A percentile compares a stretch with the other conserved stretches of the same genome.
phyloP scores from a whole-genome alignment of 2,329 filamentous ascomycete genomes.

The Colletotrichum tamarilloi region DNA sequence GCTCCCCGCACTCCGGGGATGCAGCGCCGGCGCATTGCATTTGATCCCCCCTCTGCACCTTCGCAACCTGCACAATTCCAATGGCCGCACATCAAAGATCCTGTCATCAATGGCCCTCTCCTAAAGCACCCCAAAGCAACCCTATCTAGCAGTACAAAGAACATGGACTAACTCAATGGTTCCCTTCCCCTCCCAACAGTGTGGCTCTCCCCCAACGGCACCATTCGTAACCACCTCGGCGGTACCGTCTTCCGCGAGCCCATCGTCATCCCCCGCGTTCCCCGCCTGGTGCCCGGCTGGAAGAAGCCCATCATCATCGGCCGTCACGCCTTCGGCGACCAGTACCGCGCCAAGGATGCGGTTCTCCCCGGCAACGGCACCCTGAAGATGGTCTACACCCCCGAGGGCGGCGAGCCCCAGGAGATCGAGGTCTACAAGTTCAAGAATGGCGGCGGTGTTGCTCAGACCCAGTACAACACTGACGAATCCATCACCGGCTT shows the following conservation, averaged over 20 bases:
- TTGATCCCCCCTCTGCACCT: neutral
- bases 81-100: neutral
- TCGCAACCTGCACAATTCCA: neutral
- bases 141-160: neutral
- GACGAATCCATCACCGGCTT: conserved; percentile 95
- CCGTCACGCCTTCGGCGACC: conserved; percentile 97
- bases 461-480: conserved; percentile 98
- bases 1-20: conserved; percentile 13
- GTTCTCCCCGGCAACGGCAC: conserved; percentile 87
- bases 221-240: conserved; percentile 79
- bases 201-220: conserved; percentile 99
- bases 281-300: conserved; percentile 95
- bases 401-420: conserved; percentile 82
- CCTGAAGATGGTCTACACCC: conserved; percentile 95
- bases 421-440: conserved; percentile 93
- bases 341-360: conserved; percentile 95
- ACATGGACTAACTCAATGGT: conserved; percentile 6
- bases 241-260: conserved; percentile 99
- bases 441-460: conserved; percentile 83
- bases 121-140: conserved; percentile 5
- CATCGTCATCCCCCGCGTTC: conserved; percentile 94
- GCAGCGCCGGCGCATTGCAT: conserved; percentile 20
- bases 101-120: neutral
- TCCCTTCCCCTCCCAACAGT: conserved; percentile 60
- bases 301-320: conserved; percentile 99